Evolutionary conservation across 495 filamentous ascomycete genomes (phyloP).

Genomic region (Penicillium mononematosum): DNA sequence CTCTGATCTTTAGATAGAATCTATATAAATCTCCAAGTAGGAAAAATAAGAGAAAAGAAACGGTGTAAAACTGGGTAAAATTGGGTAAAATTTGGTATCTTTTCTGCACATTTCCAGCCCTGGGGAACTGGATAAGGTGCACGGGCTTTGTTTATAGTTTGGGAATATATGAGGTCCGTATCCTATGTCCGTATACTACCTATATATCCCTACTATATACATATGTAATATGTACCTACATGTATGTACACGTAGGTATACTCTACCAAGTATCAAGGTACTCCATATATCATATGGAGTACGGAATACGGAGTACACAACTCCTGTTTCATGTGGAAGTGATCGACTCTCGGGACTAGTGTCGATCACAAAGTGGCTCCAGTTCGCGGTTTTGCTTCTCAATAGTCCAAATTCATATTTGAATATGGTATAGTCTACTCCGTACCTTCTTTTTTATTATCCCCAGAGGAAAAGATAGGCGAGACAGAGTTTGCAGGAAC

Average conservation of each 20-base stretch:
- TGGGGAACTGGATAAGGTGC: too few relatives aligned
- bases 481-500: not conserved
- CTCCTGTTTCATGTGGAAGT: slow-evolving; percentile 28
- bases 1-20: not conserved
- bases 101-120: not conserved
- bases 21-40: not conserved
- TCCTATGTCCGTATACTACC: too few relatives aligned
- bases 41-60: not conserved
- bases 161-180: too few relatives aligned
- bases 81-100: not conserved
- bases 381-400: slow-evolving; percentile 14
- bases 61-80: not conserved
- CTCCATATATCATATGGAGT: not conserved
- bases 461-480: slow-evolving; percentile 1
- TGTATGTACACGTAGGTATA: too few relatives aligned
- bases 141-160: too few relatives aligned
- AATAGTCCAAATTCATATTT: slow-evolving; percentile 9
- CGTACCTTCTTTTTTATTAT: not conserved
- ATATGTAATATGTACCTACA: too few relatives aligned
- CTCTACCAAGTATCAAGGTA: not conserved
- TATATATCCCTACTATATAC: too few relatives aligned
- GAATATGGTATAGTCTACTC: not conserved
- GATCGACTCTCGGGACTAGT: slow-evolving; percentile 31
- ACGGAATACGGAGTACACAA: not conserved
- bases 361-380: slow-evolving; percentile 29